Base-by-base conservation (phyloP, 495 filamentous ascomycete species). In the Penicillium desertorum region DNA sequence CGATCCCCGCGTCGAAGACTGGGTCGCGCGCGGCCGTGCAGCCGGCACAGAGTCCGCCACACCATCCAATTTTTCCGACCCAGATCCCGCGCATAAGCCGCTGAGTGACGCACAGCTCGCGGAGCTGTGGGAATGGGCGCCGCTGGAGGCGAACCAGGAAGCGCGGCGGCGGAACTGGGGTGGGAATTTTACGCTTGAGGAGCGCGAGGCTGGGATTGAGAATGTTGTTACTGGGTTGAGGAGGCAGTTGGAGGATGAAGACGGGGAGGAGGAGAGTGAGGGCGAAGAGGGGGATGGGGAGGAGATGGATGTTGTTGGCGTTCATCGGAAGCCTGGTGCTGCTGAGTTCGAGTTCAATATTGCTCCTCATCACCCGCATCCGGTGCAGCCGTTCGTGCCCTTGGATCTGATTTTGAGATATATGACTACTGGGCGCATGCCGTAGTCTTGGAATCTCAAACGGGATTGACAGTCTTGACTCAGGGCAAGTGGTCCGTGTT, bases 1-100 rank as follows among this genome's bases (percentile, higher is more conserved):
- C 20, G 88, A 92, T 51, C 88, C 89, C 4, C 76, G 81, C 4
- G 84, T 90, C 25, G 88, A 91, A 59, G 81, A 82, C 30, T 88
- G 85, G 80, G 85, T 93, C 14, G 83, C 83, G 9, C 78, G 86
- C 41, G 86, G 85, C 8, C 80, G 81, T 5, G 67, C 64, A 8
- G 71, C 67, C 0, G 71, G 67, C 3, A 68, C 70, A 14, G 68
- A 71, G 58, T 59, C 52, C 54, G 62, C 58, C 58, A 5, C 22
- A 47, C 36, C 36, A 6, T 37, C 36, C n/a, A 37, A 37, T 44
- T 4, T 32, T 56, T 11, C 56, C 56, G 45, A 37, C 16, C 16
- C 44, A 56, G 3, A 27, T 12, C 19, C 51, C 8, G 44, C 59
- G 58, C 67, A 54, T 27, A 61, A 70, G 58, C 52, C 67, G 51